Evolutionary conservation across 495 filamentous ascomycete genomes (phyloP).

Genomic region (Elaphomyces granulatus): DNA sequence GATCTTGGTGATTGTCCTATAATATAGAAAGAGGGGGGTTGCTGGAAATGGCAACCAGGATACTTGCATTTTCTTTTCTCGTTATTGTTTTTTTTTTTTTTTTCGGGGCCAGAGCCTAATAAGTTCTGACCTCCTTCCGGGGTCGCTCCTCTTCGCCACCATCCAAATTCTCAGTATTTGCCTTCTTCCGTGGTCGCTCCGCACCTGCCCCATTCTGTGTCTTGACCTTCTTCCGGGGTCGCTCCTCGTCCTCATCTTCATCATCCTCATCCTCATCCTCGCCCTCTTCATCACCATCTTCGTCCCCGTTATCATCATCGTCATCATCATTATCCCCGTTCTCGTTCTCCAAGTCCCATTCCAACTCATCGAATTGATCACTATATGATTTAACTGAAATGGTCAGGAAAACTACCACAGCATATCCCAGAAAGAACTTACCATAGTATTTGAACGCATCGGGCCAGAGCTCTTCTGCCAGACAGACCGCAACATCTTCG

Average conservation of each 20-base stretch:
- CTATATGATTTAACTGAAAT: constrained; percentile 7
- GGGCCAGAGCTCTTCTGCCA: constrained; percentile 80
- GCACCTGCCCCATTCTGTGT: constrained; percentile 21
- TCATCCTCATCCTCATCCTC: no score
- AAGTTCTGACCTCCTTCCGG: no score
- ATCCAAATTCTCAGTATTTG: no score
- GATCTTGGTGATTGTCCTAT: constrained; percentile 51
- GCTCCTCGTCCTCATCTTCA: constrained; percentile 23
- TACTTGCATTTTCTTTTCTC: no score
- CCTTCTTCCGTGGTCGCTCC: no score
- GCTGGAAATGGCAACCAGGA: background rate
- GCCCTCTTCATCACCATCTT: constrained; percentile 12
- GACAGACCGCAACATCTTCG: constrained; percentile 59
- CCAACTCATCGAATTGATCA: constrained; percentile 22
- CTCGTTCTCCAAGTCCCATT: constrained; percentile 18
- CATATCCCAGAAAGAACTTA: constrained; percentile 29
- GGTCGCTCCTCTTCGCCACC: no score
- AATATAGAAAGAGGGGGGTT: constrained; percentile 11
- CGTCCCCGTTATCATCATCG: constrained; percentile 10
- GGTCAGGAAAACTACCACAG: background rate
- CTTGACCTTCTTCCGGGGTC: constrained; percentile 30
- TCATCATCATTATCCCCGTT: constrained; percentile 22
- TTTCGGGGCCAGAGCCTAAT: no score
- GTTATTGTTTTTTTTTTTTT: no score
- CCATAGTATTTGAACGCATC: constrained; percentile 81